Evolutionary conservation across 176 grass and related monocot species (phyloP), one percentile per base, ranked within the genome.

Genomic region (Poa pratensis): DNA sequence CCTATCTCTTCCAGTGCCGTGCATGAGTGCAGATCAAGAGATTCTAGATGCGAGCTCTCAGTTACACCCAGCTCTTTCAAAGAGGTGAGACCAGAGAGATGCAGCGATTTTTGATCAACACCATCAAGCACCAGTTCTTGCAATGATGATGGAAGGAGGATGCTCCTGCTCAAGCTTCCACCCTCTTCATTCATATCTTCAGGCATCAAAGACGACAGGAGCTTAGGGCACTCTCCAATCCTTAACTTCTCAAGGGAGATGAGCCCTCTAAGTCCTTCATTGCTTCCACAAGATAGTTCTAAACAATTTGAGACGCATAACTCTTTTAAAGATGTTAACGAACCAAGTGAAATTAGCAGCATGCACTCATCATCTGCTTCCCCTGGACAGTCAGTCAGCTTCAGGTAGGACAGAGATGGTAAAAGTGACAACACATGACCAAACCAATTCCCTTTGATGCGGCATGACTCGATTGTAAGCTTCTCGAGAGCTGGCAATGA

Each of bases 401-500:
- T 17, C 18, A 86, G 22, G 22, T 53, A 15, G 37, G 43, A 67
- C 35, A 86, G 27, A 20, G 10, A 53, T 5, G 69, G 62, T 46
- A 86, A 40, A 66, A 40, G 73, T 10, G 76, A 86, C 18, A 86
- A 86, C 12, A 86, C 46, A 79, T 9, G 5, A 58, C 59, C n/a
- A 69, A 86, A 45, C 23, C 22, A 27, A 55, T 49, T 79, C 27
- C 83, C 40, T 65, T n/a, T 86, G 24, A 86, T 79, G 49, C 5
- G 28, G 22, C 74, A 79, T 18, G 75, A 77, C 18, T 55, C 22
- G 24, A 86, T 86, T 27, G 51, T 51, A 11, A 86, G 83, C 49
- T 65, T 42, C 52, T 86, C 60, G 2, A 86, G 69, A 77, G 40
- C 17, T 27, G 32, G 75, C 23, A 69, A 24, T 20, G 46, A 3